Evolutionary conservation across 1,139 yeast species (phyloP).

Genomic region (Scheffersomyces lignicola): DNA sequence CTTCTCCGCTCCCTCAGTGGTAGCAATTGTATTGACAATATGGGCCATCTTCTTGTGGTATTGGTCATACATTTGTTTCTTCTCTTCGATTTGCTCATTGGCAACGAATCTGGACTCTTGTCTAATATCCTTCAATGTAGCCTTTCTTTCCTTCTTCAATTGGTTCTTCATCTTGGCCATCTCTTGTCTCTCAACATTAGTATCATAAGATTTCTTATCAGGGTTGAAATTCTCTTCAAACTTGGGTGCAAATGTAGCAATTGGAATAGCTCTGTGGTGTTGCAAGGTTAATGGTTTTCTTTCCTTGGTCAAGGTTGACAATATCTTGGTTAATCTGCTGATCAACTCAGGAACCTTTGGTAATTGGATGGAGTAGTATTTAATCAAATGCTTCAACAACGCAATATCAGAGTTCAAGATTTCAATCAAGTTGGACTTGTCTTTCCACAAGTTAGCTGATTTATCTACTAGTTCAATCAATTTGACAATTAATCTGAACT

Average conservation of each 20-base stretch:
- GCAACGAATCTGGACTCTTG: slow-evolving; percentile 86
- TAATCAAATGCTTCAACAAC: slow-evolving; percentile 38
- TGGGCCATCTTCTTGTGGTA: slow-evolving; percentile 90
- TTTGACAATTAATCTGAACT: slow-evolving; percentile 31
- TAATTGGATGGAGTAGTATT: slow-evolving; percentile 29
- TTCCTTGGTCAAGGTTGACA: slow-evolving; percentile 36
- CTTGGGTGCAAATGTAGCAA: slow-evolving; percentile 84
- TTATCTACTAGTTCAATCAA: slow-evolving; percentile 28
- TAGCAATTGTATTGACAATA: slow-evolving; percentile 80
- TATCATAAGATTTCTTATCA: slow-evolving; percentile 88
- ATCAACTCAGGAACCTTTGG: slow-evolving; percentile 38
- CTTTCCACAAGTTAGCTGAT: slow-evolving; percentile 56
- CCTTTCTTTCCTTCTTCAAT: slow-evolving; percentile 88
- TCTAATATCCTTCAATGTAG: slow-evolving; percentile 85
- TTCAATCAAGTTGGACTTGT: slow-evolving; percentile 63
- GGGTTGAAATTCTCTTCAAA: slow-evolving; percentile 96
- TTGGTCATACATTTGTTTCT: slow-evolving; percentile 70
- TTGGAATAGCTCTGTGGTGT: slow-evolving; percentile 81
- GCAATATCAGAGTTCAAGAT: slow-evolving; percentile 34
- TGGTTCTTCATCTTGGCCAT: slow-evolving; percentile 77
- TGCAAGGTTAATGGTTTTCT: slow-evolving; percentile 82
- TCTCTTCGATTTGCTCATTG: slow-evolving; percentile 77
- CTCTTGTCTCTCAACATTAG: slow-evolving; percentile 79
- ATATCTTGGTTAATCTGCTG: slow-evolving; percentile 50
- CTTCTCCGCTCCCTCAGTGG: slow-evolving; percentile 93